phyloP scores from a whole-genome alignment of 441 rosid genomes.

The Flueggea neowawraea region DNA sequence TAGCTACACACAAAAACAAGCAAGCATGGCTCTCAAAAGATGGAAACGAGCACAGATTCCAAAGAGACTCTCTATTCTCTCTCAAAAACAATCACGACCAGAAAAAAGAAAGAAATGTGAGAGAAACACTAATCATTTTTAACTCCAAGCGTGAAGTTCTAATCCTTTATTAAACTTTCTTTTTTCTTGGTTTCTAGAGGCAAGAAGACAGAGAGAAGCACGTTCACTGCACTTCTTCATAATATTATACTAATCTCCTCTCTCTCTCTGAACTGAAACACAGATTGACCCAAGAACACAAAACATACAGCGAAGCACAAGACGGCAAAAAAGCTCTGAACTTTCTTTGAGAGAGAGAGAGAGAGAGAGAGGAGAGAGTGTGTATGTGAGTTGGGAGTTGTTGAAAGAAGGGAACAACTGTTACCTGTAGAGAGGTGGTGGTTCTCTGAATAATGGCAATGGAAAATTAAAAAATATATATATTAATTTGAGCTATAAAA shows the following conservation, averaged over 20 bases:
- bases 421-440: no score
- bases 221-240: slow-evolving; percentile 42
- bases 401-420: no score
- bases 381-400: no score
- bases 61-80: slow-evolving; percentile 20
- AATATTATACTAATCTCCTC: background rate
- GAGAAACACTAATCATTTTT: slow-evolving; percentile 46
- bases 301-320: no score
- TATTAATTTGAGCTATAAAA: no score
- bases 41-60: slow-evolving; percentile 65
- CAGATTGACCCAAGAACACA: no score
- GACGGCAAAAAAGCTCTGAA: no score
- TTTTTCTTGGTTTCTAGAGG: slow-evolving; percentile 6
- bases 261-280: no score
- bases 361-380: no score
- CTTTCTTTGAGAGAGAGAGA: no score
- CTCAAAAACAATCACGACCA: slow-evolving; percentile 9
- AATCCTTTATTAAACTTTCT: slow-evolving; percentile 2
- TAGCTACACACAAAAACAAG: slow-evolving; percentile 11
- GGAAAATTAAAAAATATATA: no score
- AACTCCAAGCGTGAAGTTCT: slow-evolving; percentile 60
- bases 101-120: slow-evolving; percentile 5
- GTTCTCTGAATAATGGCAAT: no score
- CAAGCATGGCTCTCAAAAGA: slow-evolving; percentile 83
- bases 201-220: slow-evolving; percentile 42